A percentile compares a stretch with the other conserved stretches of the same genome.
Conservation (phyloP, 306 rosid genomes). For the Dalbergia cultrata region DNA sequence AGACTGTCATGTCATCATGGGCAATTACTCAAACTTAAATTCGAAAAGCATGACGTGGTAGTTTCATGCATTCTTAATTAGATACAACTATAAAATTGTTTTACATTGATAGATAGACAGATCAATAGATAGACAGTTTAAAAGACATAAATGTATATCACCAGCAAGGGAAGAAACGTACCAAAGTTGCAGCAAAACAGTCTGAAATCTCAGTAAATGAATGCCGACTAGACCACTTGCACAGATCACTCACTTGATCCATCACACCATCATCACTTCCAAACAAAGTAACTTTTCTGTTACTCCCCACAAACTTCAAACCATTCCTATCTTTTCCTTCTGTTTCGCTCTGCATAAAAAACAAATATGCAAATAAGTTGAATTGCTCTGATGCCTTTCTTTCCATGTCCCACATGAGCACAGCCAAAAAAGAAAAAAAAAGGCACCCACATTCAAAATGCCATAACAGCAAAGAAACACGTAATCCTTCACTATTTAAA, state of each 20-base stretch:
- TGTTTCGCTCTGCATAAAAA: constrained; percentile 77
- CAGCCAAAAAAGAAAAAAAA: not conserved
- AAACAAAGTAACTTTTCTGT: constrained; percentile 51
- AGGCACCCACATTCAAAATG: not conserved
- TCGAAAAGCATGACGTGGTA: too few relatives aligned
- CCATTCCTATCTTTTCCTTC: constrained; percentile 55
- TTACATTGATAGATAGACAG: too few relatives aligned
- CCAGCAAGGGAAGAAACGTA: constrained; percentile 36
- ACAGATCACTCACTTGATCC: constrained; percentile 55
- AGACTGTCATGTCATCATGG: too few relatives aligned
- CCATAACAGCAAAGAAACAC: not conserved
- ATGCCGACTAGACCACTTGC: constrained; percentile 67
- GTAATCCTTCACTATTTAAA: not conserved
- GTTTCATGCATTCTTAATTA: too few relatives aligned
- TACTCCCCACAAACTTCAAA: constrained; percentile 49
- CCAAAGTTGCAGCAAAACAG: constrained; percentile 57
- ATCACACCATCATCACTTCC: constrained; percentile 52
- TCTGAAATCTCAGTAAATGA: constrained; percentile 50
- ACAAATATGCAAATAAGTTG: constrained; percentile 34
- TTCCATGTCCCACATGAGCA: constrained; percentile 1
- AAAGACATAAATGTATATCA: not conserved
- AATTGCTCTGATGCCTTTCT: constrained; percentile 6
- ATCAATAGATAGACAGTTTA: too few relatives aligned
- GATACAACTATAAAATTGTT: too few relatives aligned
- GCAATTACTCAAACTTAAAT: too few relatives aligned